Evolutionary conservation across 768 basidiomycete species (phyloP).

Genomic region (Rhizopogon roseolus): DNA sequence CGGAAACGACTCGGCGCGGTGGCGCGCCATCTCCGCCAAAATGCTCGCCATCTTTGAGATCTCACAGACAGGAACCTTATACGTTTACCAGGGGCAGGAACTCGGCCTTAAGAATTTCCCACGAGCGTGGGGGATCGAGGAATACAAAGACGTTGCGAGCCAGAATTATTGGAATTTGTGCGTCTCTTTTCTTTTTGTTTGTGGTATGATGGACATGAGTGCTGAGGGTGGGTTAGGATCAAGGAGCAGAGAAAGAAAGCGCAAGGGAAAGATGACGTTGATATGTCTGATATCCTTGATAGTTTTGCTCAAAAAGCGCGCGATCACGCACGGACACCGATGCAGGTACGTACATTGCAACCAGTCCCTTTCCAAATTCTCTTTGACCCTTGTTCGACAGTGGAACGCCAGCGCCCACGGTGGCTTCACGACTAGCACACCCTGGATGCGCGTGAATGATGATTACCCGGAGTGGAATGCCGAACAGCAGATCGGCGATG

Average conservation of each 20-base stretch:
- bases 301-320: slow-evolving; percentile 58
- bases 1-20: slow-evolving; percentile 52
- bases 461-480: slow-evolving; percentile 63
- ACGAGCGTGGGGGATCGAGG: slow-evolving; percentile 58
- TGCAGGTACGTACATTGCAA: slow-evolving; percentile 43
- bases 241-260: slow-evolving; percentile 30
- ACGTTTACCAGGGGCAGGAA: slow-evolving; percentile 75
- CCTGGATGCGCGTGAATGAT: slow-evolving; percentile 76
- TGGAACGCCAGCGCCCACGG: slow-evolving; percentile 53
- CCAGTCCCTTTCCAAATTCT: background rate
- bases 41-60: slow-evolving; percentile 58
- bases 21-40: slow-evolving; percentile 58
- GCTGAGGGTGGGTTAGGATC: slow-evolving; percentile 24
- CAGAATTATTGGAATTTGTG: slow-evolving; percentile 56
- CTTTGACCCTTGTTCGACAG: slow-evolving; percentile 23
- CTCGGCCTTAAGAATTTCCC: slow-evolving; percentile 65
- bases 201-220: background rate
- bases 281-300: slow-evolving; percentile 60
- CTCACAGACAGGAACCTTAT: slow-evolving; percentile 62
- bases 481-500: slow-evolving; percentile 39
- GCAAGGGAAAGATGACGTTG: slow-evolving; percentile 35
- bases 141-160: slow-evolving; percentile 67
- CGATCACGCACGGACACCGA: slow-evolving; percentile 66
- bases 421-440: slow-evolving; percentile 60
- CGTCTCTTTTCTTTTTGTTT: slow-evolving; percentile 12